Base-by-base conservation (phyloP, 2,329 filamentous ascomycete genomes). In the Aureobasidium sp. region DNA sequence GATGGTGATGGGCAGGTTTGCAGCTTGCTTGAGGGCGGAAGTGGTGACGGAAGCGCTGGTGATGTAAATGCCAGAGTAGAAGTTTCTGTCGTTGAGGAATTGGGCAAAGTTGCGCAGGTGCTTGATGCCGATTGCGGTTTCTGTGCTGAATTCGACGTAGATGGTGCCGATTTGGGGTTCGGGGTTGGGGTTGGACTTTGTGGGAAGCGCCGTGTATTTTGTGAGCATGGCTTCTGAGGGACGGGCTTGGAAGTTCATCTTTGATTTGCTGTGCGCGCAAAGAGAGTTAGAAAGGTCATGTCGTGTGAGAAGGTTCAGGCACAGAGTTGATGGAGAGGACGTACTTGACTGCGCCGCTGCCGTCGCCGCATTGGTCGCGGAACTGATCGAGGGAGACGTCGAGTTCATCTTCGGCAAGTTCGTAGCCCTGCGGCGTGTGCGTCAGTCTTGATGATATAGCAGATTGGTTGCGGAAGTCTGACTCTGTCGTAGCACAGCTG, bases 401-500 rank as follows among this genome's bases (percentile, higher is more conserved):
- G 74, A 96, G 84, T 79, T 99, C 94, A 55, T 91, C 88, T 67
- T 97, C 90, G 41, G 89, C 83, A 45, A 99, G 83, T 72, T 96
- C 89, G 78, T 99, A 99, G 70, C 95, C 94, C 92, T 97, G 74
- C 15, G 16, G 21, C 27, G 32, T 21, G 39, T 25, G 58, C 41
- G 32, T 52, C 27, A 49, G 55, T 44, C 13, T 13, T 16, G 41
- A 16, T 25, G 29, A 11, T 25, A 8, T 25, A 10, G 39, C 16
- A 4, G 4, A 21, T 37, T 37, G 25, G 29, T 48, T 64, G 61
- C 16, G 63, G 49, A 11, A 30, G 64, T 47, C 88, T 70, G 84
- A 96, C 92, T 74, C 93, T 81, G 75, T 97, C 94, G 65, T 84
- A 81, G 69, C 94, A 88, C 93, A 99, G 96, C 81, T 99, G 90